phyloP scores from a whole-genome alignment of 2,329 filamentous ascomycete species.

The Phaeosphaeriaceae sp. region DNA sequence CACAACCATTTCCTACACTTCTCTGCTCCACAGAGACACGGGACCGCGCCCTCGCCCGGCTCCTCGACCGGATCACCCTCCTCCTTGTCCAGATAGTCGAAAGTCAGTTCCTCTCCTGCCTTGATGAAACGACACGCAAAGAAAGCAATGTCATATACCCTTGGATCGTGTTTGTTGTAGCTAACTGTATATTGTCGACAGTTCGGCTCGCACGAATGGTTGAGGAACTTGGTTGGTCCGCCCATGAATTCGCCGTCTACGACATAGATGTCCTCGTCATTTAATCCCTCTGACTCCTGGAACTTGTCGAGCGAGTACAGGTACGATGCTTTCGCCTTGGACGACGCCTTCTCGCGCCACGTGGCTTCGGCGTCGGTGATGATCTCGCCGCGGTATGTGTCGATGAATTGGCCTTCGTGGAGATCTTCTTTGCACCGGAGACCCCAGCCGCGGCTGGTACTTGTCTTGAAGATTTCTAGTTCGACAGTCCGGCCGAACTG shows the following conservation, averaged over 20 bases:
- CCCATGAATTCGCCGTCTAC: slow-evolving; percentile 76
- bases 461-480: slow-evolving; percentile 78
- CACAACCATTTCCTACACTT: slow-evolving; percentile 76
- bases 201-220: slow-evolving; percentile 82
- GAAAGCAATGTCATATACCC: slow-evolving; percentile 77
- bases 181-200: slow-evolving; percentile 80
- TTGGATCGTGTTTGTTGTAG: slow-evolving; percentile 76
- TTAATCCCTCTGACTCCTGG: slow-evolving; percentile 63
- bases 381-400: slow-evolving; percentile 74
- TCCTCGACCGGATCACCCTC: slow-evolving; percentile 53
- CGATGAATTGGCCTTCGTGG: slow-evolving; percentile 77
- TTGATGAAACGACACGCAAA: slow-evolving; percentile 74
- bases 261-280: slow-evolving; percentile 51
- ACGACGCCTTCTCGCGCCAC: slow-evolving; percentile 64
- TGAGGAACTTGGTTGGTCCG: slow-evolving; percentile 81
- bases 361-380: slow-evolving; percentile 66
- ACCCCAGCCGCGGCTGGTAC: slow-evolving; percentile 75
- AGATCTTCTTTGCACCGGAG: slow-evolving; percentile 71
- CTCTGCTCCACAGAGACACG: slow-evolving; percentile 65
- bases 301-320: slow-evolving; percentile 86
- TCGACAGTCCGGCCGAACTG: slow-evolving; percentile 74
- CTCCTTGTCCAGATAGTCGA: slow-evolving; percentile 77
- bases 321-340: slow-evolving; percentile 74
- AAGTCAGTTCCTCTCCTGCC: slow-evolving; percentile 74
- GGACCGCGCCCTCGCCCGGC: slow-evolving; percentile 55